A percentile compares a stretch with the other conserved stretches of the same genome.
Evolutionary conservation across 768 basidiomycete genomes (phyloP).

Genomic region (Collybiopsis confluens): DNA sequence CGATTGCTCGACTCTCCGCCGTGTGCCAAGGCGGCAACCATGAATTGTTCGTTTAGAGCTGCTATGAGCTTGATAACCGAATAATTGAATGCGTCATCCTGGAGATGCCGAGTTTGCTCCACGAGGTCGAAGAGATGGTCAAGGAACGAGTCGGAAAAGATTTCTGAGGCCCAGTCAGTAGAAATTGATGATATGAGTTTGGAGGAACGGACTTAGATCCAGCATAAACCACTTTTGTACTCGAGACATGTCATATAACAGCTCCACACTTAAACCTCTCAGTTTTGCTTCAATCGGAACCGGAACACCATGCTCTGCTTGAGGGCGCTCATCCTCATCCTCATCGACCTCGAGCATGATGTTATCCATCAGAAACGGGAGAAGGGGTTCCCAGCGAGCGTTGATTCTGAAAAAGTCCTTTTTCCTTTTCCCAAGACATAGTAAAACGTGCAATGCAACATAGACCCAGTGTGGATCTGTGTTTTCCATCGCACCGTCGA

Average conservation of each 20-base stretch:
- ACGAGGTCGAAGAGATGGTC: constrained; percentile 90
- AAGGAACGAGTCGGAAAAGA: constrained; percentile 82
- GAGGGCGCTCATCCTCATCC: constrained; percentile 62
- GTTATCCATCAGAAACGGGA: constrained; percentile 83
- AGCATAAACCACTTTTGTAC: constrained; percentile 77
- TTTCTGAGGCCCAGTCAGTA: constrained; percentile 36
- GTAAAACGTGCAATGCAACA: constrained; percentile 74
- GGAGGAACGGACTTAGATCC: constrained; percentile 76
- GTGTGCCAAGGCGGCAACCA: constrained; percentile 65
- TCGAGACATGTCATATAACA: constrained; percentile 91
- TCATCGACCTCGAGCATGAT: constrained; percentile 78
- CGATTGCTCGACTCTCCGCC: constrained; percentile 56
- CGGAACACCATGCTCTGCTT: constrained; percentile 40
- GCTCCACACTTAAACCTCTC: constrained; percentile 59
- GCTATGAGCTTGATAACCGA: constrained; percentile 93
- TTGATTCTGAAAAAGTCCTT: constrained; percentile 70
- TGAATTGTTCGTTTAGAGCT: constrained; percentile 96
- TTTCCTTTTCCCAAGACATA: constrained; percentile 68
- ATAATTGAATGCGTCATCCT: constrained; percentile 93
- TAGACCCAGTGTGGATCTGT: constrained; percentile 84
- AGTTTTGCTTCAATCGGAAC: constrained; percentile 85
- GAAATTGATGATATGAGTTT: background rate
- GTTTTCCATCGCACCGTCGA: constrained; percentile 69
- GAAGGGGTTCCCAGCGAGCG: constrained; percentile 77
- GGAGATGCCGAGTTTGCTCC: constrained; percentile 82